These are phyloP conservation scores for Yarrowia yakushimensis DNA, from an alignment of 805 yeast genomes.

Conservation along the genomic window DNA sequence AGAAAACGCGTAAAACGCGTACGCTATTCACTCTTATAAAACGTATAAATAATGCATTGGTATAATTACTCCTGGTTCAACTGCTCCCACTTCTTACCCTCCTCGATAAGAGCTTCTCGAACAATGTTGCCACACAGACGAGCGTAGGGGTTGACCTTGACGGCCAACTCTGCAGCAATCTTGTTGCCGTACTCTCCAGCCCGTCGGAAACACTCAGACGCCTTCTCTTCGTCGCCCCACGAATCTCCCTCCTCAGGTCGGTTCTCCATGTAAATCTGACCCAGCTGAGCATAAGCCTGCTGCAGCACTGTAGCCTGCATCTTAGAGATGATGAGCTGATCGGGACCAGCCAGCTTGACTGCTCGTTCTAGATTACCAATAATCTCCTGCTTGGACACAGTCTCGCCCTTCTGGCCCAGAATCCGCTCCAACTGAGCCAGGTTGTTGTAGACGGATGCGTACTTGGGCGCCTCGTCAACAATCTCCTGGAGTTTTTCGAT, in stretches of 20 bases:
- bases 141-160: constrained; percentile 38
- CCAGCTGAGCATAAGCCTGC: constrained; percentile 37
- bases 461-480: constrained; percentile 32
- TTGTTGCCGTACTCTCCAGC: constrained; percentile 38
- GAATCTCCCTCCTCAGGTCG: constrained; percentile 16
- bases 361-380: constrained; percentile 33
- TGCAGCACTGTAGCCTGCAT: constrained; percentile 37
- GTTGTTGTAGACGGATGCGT: constrained; percentile 39
- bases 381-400: constrained; percentile 24
- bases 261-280: constrained; percentile 33
- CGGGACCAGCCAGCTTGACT: constrained; percentile 34
- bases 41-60: background rate
- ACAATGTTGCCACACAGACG: constrained; percentile 39
- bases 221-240: constrained; percentile 36
- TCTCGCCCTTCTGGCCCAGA: constrained; percentile 12
- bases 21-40: too few relatives aligned
- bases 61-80: background rate
- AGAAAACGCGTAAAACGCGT: too few relatives aligned
- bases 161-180: constrained; percentile 33
- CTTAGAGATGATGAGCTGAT: constrained; percentile 30
- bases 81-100: constrained; percentile 25
- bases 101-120: constrained; percentile 29
- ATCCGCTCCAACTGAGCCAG: constrained; percentile 34
- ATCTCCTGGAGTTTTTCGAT: constrained; percentile 29
- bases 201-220: constrained; percentile 33